Percentiles rank a stretch among this genome's conserved stretches.
Conservation (phyloP, 2,329 filamentous ascomycete species). For the Aspergillus candidus region DNA sequence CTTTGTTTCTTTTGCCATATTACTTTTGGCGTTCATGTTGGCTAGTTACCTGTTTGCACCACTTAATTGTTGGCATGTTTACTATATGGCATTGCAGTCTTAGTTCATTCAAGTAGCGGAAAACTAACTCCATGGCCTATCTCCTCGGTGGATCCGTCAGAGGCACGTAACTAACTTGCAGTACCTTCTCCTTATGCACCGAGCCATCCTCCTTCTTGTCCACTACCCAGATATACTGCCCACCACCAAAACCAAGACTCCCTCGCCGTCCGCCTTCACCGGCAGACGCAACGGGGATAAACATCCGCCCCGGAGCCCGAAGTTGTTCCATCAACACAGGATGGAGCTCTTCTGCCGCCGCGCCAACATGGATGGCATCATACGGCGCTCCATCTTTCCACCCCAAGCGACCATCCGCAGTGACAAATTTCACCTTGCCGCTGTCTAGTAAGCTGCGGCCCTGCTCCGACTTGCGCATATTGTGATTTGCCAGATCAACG, state of each 20-base stretch:
- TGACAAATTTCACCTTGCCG: slow-evolving; percentile 64
- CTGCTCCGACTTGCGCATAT: slow-evolving; percentile 58
- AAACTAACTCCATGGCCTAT: slow-evolving; percentile 10
- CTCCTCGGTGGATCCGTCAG: slow-evolving; percentile 53
- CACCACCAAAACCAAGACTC: slow-evolving; percentile 21
- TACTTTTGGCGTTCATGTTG: background rate
- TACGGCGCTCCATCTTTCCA: slow-evolving; percentile 59
- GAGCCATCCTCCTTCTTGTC: slow-evolving; percentile 57
- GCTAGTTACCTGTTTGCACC: too few relatives aligned
- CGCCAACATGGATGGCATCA: slow-evolving; percentile 94
- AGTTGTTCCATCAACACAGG: slow-evolving; percentile 69
- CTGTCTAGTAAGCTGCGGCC: slow-evolving; percentile 56
- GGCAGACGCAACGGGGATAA: slow-evolving; percentile 56
- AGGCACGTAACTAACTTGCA: slow-evolving; percentile 59
- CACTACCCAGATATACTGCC: slow-evolving; percentile 58
- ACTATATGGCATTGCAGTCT: too few relatives aligned
- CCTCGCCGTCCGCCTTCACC: slow-evolving; percentile 20
- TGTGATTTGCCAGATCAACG: slow-evolving; percentile 55
- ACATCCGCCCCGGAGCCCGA: slow-evolving; percentile 65
- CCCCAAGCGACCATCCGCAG: slow-evolving; percentile 67
- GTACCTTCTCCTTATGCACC: slow-evolving; percentile 51
- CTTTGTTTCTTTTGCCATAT: background rate
- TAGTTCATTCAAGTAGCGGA: too few relatives aligned
- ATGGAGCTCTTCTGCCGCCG: slow-evolving; percentile 71
- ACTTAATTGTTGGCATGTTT: too few relatives aligned